Evolutionary conservation across 257 asterid genomes (phyloP), one percentile per base, ranked within the genome.

Genomic region (Nicotiana benthamiana): DNA sequence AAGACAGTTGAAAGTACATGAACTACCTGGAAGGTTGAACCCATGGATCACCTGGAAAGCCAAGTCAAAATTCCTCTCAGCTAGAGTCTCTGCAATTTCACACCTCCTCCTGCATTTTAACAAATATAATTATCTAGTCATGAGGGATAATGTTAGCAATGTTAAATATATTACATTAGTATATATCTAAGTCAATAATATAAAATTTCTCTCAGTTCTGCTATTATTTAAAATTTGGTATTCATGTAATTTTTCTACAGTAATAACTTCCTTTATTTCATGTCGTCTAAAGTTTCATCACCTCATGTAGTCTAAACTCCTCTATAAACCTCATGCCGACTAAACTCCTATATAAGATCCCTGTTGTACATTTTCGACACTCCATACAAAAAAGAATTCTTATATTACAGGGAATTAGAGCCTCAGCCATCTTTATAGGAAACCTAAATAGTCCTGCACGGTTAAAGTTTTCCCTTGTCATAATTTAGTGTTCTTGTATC

Each of bases 51-150:
- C 86, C 88, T 86, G 97, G 89, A 95, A 95, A 72, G 98, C 98
- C 87, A 95, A 87, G 87, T 91, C 99, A 79, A 95, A 95, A 78
- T 89, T 92, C 82, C 91, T 93, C 89, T 93, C 98, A 80, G 90
- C 96, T 83, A 95, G 97, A 83, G 97, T 87, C 85, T 95, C 99
- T 52, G 98, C 99, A 83, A 95, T 90, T 91, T 89, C 90, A 87
- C 98, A 93, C 89, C 99, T 92, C 87, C 99, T 90, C 92, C 93
- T 93, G 92, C 85, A 88, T 83, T 81, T 48, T 40, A 52, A 74
- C 59, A 74, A 26, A 46, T 15, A 74, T 15, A 46, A 48, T 48
- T 67, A 67, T 67, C 75, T n/a, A 67, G 30, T 67, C 75, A 36
- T 1, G 48, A n/a, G 54, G 75, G 28, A 67, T n/a, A 36, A 43